A percentile compares a stretch with the other conserved stretches of the same genome.
Conservation (phyloP, 129 eudicot genomes). For the Artemisia annua region DNA sequence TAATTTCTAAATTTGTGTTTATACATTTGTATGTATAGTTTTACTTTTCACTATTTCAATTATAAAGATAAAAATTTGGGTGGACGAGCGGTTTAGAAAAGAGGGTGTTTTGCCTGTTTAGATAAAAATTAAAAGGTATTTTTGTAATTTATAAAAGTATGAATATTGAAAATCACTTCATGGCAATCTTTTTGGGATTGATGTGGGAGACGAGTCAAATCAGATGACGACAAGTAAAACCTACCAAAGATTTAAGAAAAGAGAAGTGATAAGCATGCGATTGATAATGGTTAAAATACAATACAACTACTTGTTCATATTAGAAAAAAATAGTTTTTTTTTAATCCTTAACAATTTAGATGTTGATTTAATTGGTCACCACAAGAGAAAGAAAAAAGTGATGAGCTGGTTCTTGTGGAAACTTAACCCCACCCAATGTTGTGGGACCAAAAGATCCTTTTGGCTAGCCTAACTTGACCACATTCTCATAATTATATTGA, state of each 20-base stretch:
- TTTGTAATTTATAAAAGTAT: too few relatives aligned
- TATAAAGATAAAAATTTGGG: too few relatives aligned
- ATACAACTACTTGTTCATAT: slow-evolving; percentile 5
- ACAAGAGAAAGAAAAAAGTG: slow-evolving; percentile 12
- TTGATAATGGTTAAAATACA: slow-evolving; percentile 12
- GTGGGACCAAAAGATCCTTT: slow-evolving; percentile 24
- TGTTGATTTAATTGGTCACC: slow-evolving; percentile 8
- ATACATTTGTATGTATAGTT: too few relatives aligned
- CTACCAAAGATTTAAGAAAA: slow-evolving; percentile 21
- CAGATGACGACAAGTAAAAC: slow-evolving; percentile 31
- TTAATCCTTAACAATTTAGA: not conserved
- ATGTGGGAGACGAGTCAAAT: slow-evolving; percentile 21
- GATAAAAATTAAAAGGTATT: too few relatives aligned
- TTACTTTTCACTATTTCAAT: too few relatives aligned
- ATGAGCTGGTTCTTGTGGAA: slow-evolving; percentile 29
- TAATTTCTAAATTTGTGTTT: too few relatives aligned
- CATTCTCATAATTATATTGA: not conserved
- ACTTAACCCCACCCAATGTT: slow-evolving; percentile 17
- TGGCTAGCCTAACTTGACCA: slow-evolving; percentile 30
- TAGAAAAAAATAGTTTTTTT: not conserved
- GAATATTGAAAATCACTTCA: slow-evolving; percentile 4
- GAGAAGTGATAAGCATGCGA: slow-evolving; percentile 28
- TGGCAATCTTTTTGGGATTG: slow-evolving; percentile 22
- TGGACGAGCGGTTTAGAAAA: too few relatives aligned
- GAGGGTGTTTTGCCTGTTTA: too few relatives aligned